A percentile compares a stretch with the other conserved stretches of the same genome.
These are phyloP conservation scores for Kodamaea fukazawae DNA, from an alignment of 805 yeast genomes.

Conservation along the genomic window DNA sequence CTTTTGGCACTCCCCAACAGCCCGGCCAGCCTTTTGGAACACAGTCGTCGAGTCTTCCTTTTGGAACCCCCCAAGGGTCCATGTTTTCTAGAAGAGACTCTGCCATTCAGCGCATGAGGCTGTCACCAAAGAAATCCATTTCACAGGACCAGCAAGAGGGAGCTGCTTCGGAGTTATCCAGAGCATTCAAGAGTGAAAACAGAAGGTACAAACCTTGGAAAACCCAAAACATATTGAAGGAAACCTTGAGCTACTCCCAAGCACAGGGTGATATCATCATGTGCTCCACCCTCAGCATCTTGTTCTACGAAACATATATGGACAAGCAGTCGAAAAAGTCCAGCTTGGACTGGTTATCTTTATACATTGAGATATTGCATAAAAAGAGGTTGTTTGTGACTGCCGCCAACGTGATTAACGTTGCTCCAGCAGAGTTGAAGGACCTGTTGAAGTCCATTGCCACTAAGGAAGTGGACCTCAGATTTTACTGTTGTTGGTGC, in stretches of 20 bases:
- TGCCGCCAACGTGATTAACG: conserved; percentile 56
- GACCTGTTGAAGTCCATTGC: conserved; percentile 30
- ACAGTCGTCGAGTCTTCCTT: neutral
- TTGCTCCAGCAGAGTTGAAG: conserved; percentile 30
- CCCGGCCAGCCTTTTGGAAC: conserved; percentile 5
- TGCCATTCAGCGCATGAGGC: conserved; percentile 4
- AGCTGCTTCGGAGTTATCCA: conserved; percentile 11
- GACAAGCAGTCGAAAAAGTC: conserved; percentile 22
- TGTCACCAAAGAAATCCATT: conserved; percentile 6
- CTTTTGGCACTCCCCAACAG: conserved; percentile 8
- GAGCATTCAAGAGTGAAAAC: conserved; percentile 11
- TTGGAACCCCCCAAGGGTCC: conserved; percentile 12
- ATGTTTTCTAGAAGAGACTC: conserved; percentile 21
- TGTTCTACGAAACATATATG: conserved; percentile 42
- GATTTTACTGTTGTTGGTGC: conserved; percentile 62
- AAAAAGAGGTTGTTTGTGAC: conserved; percentile 50
- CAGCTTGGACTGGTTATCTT: conserved; percentile 54
- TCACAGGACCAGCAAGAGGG: conserved; percentile 14
- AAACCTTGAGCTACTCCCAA: conserved; percentile 54
- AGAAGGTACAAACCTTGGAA: conserved; percentile 50
- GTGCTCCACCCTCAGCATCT: conserved; percentile 54
- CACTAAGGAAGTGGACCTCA: conserved; percentile 33
- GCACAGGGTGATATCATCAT: conserved; percentile 63
- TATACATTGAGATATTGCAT: conserved; percentile 54
- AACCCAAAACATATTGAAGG: conserved; percentile 46